A percentile compares a stretch with the other conserved stretches of the same genome.
phyloP scores from a whole-genome alignment of 1,284 basidiomycete species.

The Volvariella volvacea region DNA sequence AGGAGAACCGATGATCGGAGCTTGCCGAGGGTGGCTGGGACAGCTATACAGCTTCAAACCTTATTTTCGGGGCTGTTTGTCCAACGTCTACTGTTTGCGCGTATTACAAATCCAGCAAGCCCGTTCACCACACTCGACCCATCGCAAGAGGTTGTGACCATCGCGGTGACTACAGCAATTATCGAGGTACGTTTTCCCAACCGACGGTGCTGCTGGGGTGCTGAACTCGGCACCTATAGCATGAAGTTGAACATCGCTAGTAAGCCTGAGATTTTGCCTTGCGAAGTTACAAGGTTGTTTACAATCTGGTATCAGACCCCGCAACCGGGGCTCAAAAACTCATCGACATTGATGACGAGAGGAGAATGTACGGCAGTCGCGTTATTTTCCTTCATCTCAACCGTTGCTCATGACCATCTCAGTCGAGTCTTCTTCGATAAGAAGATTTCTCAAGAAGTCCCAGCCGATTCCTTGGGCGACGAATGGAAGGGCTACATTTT shows the following conservation, averaged over 20 bases:
- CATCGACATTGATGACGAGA: conserved; percentile 92
- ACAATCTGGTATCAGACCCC: conserved; percentile 50
- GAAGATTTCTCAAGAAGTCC: conserved; percentile 94
- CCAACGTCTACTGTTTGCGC: conserved; percentile 21
- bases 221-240: conserved; percentile 14
- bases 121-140: conserved; percentile 18
- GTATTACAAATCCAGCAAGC: conserved; percentile 21
- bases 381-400: conserved; percentile 1
- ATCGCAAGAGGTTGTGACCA: conserved; percentile 24
- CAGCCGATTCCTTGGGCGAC: conserved; percentile 87
- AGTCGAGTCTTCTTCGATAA: conserved; percentile 96
- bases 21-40: conserved; percentile 25
- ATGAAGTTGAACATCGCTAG: conserved; percentile 99
- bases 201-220: background rate
- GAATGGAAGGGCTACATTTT: conserved; percentile 98
- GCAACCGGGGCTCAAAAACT: conserved; percentile 97
- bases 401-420: conserved; percentile 7
- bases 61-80: conserved; percentile 20
- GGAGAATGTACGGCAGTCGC: conserved; percentile 61
- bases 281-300: background rate
- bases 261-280: conserved; percentile 33
- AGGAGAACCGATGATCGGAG: conserved; percentile 14
- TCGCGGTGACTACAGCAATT: conserved; percentile 21
- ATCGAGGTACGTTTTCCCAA: conserved; percentile 17
- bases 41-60: conserved; percentile 36